phyloP scores from a whole-genome alignment of 768 basidiomycete genomes.

The Pulveroboletus ravenelii region DNA sequence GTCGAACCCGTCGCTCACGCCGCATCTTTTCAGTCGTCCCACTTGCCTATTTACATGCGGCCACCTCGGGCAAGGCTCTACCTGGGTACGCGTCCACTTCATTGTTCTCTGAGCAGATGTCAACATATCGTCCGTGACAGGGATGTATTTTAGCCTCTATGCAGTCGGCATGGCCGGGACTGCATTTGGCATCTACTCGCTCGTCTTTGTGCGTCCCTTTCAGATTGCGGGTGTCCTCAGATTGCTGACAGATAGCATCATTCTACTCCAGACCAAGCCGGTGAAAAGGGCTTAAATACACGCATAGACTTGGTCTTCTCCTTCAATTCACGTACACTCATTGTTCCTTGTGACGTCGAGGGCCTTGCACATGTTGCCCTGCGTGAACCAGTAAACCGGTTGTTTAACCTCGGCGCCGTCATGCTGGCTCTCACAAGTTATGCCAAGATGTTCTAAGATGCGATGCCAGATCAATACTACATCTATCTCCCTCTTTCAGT shows the following conservation, averaged over 20 bases:
- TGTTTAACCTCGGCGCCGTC: neutral
- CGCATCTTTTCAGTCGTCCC: conserved; percentile 28
- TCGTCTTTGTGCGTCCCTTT: conserved; percentile 40
- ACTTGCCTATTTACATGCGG: conserved; percentile 54
- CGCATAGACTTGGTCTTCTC: conserved; percentile 14
- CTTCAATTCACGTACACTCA: conserved; percentile 14
- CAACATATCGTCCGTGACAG: conserved; percentile 32
- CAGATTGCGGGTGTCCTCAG: rapidly evolving
- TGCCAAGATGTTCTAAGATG: neutral
- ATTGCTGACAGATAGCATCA: neutral
- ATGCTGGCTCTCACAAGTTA: neutral
- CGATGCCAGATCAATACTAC: neutral
- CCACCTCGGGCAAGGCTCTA: conserved; percentile 59
- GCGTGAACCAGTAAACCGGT: neutral
- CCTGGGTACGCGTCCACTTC: conserved; percentile 41
- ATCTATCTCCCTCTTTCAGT: conserved; percentile 33
- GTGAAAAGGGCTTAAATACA: conserved; percentile 20
- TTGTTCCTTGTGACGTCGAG: conserved; percentile 5
- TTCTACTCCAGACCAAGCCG: conserved; percentile 26
- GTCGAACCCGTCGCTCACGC: conserved; percentile 5
- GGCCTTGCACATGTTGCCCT: neutral
- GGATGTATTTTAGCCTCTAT: conserved; percentile 51
- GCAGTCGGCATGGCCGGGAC: conserved; percentile 51
- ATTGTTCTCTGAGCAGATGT: too few relatives aligned
- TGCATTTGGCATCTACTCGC: conserved; percentile 43